Conservation (phyloP, 139 green algal genomes). For the Tetradesmus lagerheimii region DNA sequence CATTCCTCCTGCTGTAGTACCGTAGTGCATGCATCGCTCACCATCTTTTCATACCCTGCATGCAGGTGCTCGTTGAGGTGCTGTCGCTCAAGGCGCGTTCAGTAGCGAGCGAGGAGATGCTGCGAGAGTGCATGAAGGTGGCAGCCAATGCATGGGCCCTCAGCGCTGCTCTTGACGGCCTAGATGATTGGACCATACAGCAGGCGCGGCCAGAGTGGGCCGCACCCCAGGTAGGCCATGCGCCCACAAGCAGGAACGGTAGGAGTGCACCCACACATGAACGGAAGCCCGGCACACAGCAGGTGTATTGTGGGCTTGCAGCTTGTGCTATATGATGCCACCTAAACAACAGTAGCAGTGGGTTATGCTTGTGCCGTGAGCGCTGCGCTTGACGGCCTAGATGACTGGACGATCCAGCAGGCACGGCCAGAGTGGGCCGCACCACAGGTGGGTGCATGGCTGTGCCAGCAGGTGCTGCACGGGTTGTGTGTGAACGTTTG, state of each 20-base stretch:
- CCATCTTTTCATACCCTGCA: no score
- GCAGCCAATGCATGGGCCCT: conserved; percentile 67
- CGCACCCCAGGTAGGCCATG: not conserved
- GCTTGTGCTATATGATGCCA: not conserved
- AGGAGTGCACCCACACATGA: no score
- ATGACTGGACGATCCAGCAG: conserved; percentile 65
- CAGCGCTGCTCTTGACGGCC: conserved; percentile 39
- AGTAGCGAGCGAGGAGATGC: conserved; percentile 22
- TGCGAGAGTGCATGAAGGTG: conserved; percentile 57
- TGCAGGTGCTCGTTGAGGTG: conserved; percentile 52
- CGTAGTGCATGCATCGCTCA: no score
- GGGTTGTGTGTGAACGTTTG: no score
- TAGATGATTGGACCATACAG: conserved; percentile 71
- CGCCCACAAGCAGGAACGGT: no score
- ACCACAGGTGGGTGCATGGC: not conserved
- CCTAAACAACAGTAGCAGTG: no score
- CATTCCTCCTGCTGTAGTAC: not conserved
- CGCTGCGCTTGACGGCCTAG: conserved; percentile 54
- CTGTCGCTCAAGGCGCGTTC: conserved; percentile 42
- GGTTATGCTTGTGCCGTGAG: conserved; percentile 63
- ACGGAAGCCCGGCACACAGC: no score
- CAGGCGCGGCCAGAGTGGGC: conserved; percentile 31
- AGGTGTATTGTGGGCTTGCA: not conserved
- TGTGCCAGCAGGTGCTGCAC: no score
- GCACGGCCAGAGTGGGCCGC: not conserved